phyloP scores from a whole-genome alignment of 768 basidiomycete genomes.

The Mycena indigotica region DNA sequence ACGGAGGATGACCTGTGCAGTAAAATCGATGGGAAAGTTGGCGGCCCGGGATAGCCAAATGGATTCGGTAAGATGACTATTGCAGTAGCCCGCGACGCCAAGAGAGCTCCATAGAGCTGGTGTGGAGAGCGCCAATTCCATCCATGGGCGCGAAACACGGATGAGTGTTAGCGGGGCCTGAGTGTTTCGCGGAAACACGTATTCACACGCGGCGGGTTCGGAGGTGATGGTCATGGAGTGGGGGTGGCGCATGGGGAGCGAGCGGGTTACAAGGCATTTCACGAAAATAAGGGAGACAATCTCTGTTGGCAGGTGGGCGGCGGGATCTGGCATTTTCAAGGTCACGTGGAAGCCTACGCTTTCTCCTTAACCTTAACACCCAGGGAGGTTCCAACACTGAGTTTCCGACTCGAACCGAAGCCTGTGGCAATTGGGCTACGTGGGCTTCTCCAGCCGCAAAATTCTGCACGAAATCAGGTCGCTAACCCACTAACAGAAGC shows the following conservation, averaged over 20 bases:
- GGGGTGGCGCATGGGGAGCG: neutral
- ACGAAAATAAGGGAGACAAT: neutral
- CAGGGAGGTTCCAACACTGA: no score
- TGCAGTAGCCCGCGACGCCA: neutral
- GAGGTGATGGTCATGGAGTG: neutral
- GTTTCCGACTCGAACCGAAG: no score
- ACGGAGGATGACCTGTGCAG: neutral
- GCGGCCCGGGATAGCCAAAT: neutral
- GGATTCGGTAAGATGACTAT: neutral
- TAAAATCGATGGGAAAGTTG: neutral
- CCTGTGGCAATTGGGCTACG: no score
- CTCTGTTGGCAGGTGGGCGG: neutral
- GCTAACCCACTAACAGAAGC: no score
- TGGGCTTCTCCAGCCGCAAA: no score
- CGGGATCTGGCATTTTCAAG: neutral
- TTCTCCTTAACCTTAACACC: no score
- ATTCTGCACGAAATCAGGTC: no score
- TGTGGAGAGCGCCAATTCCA: neutral
- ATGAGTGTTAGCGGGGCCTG: neutral
- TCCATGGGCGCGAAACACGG: neutral
- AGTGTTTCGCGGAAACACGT: neutral
- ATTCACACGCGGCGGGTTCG: neutral
- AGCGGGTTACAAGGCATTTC: neutral
- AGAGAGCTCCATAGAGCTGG: neutral
- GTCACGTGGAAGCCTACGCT: no score